Percentiles rank a stretch among this genome's conserved stretches.
Conservation (phyloP, 805 yeast genomes). For the Schwanniomyces occidentalis region DNA sequence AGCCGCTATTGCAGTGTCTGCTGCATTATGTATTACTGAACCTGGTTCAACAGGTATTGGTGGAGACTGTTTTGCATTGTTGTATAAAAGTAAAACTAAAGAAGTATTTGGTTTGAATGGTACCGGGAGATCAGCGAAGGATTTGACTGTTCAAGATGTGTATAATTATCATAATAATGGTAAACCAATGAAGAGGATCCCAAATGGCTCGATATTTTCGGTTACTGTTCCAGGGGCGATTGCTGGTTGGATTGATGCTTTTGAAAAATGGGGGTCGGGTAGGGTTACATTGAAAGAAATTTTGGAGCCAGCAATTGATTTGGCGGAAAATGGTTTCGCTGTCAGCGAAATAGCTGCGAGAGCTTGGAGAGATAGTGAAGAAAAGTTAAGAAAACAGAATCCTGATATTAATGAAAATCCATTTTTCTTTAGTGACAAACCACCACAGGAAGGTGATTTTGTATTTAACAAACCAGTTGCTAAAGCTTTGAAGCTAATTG, state of each 20-base stretch:
- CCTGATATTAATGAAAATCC: conserved; percentile 29
- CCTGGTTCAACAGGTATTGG: conserved; percentile 67
- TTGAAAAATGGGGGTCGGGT: conserved; percentile 72
- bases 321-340: conserved; percentile 69
- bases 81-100: conserved; percentile 49
- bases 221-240: conserved; percentile 79
- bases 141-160: conserved; percentile 42
- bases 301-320: conserved; percentile 62
- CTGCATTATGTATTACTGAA: conserved; percentile 55
- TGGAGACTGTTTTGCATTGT: conserved; percentile 67
- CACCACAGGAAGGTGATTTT: conserved; percentile 61
- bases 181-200: conserved; percentile 50
- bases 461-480: conserved; percentile 56
- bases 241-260: conserved; percentile 77
- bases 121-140: conserved; percentile 66
- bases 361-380: conserved; percentile 45
- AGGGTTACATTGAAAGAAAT: conserved; percentile 58
- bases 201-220: conserved; percentile 52
- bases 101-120: conserved; percentile 71
- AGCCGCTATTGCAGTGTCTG: conserved; percentile 61
- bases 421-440: conserved; percentile 36
- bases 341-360: conserved; percentile 59
- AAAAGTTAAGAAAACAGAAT: conserved; percentile 38
- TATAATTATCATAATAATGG: conserved; percentile 36
- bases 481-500: conserved; percentile 50